Base-by-base conservation (phyloP, 805 yeast species). In the Wickerhamiella nectarea region DNA sequence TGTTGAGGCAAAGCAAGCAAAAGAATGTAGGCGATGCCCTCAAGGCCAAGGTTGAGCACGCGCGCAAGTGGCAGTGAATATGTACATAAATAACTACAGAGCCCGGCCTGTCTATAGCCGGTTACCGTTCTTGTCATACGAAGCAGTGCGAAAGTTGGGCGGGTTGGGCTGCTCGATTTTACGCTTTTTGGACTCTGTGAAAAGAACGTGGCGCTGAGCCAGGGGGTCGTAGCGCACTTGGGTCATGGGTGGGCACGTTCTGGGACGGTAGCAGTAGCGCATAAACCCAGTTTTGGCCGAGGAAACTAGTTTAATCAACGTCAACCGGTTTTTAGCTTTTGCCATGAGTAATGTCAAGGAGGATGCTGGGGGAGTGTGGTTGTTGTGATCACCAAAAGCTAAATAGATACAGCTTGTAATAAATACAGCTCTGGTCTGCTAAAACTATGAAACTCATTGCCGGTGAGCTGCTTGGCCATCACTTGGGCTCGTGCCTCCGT, bases 211-310 rank as follows among this genome's bases (percentile, higher is more conserved):
- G 62, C 95, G 77, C 63, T 81, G 77, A 9, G 84, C 72, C 2
- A 78, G 56, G 2, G 95, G 94, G 58, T 85, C 95, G 57, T 85
- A 85, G 54, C 91, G 74, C 25, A 87, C 79, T 57, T 85, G 91
- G 38, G 75, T 76, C 49, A 89, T 77, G 46, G 75, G 68, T 39
- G 83, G 82, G 3, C 93, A 76, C 43, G 82, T 76, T 67, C 95
- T 78, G 40, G 86, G 91, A 38, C 87, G 74, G 41, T 76, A 68
- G 51, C 86, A 74, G 59, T 86, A 79, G 58, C 93, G 76, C 59
- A 76, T 76, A 62, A 71, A 83, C 1, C 97, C 97, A 1, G 97
- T 87, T 53, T 80, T 75, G 14, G 96, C 97, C 2, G 91, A 72
- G 1, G 97, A 89, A 2, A 87, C 68, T 50, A 89, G 72, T 62